Base-by-base conservation (phyloP, 1,284 basidiomycete species). In the Peniophora sp. region DNA sequence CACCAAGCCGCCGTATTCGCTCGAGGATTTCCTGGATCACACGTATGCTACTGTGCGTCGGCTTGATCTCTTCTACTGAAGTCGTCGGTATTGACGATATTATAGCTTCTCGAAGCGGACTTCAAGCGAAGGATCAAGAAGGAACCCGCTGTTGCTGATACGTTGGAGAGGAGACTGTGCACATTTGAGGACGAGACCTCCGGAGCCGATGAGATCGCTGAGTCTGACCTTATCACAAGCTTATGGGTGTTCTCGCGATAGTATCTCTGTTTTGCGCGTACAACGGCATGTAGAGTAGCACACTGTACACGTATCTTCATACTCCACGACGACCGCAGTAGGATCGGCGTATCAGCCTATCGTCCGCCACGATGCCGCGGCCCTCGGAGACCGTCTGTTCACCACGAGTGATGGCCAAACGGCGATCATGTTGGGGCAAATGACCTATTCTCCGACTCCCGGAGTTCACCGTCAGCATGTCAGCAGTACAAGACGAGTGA, bases 1-100 rank as follows among this genome's bases (percentile, higher is more conserved):
- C 67, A 97, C 92, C 8, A 95, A 95, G 62, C 90, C 88, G 11
- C 76, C 78, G 24, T 98, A 95, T 68, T 75, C 81, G 24, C 81
- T 97, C 76, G 97, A 99, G 59, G 97, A 99, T 65, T 99, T 99
- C 65, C 68, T 98, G 61, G 97, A 99, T 68, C 93, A 98, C 65
- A 92, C 92, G 0, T 99, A 97, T 62, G 78, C 75, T 14, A 97
- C 92, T 48, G 92, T 96, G 58, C 59, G 89, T 75, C 20, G 24
- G 10, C 34, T 35, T 48, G 10, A 37, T n/a, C 10, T 45, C 34
- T 43, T n/a, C 3, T 22, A 37, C 27, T 36, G 42, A 24, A 9
- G n/a, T n/a, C 24, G 15, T 39, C 37, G 41, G 15, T 43, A 11
- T 53, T 46, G 36, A 14, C 49, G 42, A 48, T 44, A 50, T 47